Conservation (phyloP, 805 yeast genomes). For the Metschnikowia sp. region DNA sequence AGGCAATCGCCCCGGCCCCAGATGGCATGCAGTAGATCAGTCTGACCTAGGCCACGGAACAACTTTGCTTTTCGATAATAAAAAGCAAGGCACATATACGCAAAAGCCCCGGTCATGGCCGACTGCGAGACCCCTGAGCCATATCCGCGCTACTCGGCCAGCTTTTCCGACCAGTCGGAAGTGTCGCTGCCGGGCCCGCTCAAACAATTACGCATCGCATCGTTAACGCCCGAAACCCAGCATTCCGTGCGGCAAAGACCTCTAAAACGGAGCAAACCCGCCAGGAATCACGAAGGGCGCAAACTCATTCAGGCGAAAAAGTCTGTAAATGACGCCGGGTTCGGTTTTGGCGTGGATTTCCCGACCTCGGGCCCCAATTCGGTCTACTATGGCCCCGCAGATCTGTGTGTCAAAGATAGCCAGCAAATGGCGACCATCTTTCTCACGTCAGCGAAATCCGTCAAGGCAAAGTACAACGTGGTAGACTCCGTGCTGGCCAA, state of each 20-base stretch:
- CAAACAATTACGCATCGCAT: slow-evolving; percentile 6
- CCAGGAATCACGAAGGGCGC: neutral
- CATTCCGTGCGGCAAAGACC: neutral
- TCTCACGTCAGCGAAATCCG: slow-evolving; percentile 9
- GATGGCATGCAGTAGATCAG: no score
- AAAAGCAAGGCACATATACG: no score
- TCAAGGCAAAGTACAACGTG: slow-evolving; percentile 14
- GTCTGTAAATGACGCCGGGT: slow-evolving; percentile 5
- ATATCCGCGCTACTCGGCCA: neutral
- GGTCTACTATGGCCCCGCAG: neutral
- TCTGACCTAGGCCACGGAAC: no score
- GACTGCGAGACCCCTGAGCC: slow-evolving; percentile 1
- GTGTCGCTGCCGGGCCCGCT: slow-evolving; percentile 8
- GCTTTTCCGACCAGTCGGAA: slow-evolving; percentile 3
- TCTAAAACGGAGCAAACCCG: neutral
- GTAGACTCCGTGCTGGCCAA: slow-evolving; percentile 10
- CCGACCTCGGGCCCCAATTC: neutral
- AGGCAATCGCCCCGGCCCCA: no score
- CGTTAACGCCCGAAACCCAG: slow-evolving; percentile 5
- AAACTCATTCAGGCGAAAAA: slow-evolving; percentile 4
- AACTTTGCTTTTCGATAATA: no score
- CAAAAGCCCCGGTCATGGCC: slow-evolving; percentile 1
- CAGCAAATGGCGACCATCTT: slow-evolving; percentile 16
- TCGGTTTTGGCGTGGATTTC: slow-evolving; percentile 12
- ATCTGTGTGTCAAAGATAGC: neutral